Evolutionary conservation across 306 rosid species (phyloP).

Genomic region (Corylus heterophylla): DNA sequence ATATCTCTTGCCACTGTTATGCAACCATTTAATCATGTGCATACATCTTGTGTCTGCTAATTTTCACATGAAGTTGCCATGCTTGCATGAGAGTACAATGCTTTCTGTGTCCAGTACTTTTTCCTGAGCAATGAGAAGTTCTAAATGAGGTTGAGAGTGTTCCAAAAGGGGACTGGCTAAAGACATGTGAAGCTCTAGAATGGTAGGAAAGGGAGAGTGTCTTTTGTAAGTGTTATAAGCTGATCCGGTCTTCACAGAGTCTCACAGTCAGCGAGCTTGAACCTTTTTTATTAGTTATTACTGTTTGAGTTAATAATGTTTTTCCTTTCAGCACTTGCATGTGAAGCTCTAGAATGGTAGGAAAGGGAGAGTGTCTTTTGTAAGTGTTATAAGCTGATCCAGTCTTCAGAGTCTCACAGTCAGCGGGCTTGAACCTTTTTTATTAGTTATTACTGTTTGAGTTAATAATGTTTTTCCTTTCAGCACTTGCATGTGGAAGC

Average conservation of each 20-base stretch:
- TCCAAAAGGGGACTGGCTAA: neutral
- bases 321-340: neutral
- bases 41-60: neutral
- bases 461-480: conserved; percentile 1
- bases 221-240: neutral
- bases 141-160: neutral
- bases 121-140: neutral
- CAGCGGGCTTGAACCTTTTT: neutral
- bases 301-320: neutral
- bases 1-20: conserved; percentile 17
- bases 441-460: neutral
- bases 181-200: neutral
- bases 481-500: neutral
- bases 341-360: neutral
- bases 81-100: neutral
- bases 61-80: conserved; percentile 6
- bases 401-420: neutral
- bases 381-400: neutral
- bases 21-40: conserved; percentile 8
- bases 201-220: neutral
- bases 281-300: neutral
- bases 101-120: neutral
- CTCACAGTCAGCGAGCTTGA: neutral
- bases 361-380: neutral
- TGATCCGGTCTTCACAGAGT: too few species aligned